These are phyloP conservation scores for Phytophthora uliginosa DNA, from an alignment of 352 stramenopile species.

Conservation along the genomic window DNA sequence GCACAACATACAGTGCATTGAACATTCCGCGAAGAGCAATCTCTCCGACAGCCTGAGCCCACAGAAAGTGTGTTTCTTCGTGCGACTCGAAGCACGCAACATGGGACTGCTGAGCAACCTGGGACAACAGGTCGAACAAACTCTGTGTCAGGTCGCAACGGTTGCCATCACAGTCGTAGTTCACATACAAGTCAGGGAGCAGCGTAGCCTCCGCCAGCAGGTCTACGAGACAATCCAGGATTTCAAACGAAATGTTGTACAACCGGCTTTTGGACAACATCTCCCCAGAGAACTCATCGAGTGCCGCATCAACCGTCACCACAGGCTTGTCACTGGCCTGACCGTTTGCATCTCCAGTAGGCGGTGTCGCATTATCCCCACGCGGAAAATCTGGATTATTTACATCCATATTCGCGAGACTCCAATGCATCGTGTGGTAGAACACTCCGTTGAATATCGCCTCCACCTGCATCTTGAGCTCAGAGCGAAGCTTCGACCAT, in stretches of 20 bases:
- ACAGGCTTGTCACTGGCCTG: constrained; percentile 24
- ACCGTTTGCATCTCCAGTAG: not conserved
- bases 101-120: constrained; percentile 74
- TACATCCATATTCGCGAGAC: constrained; percentile 69
- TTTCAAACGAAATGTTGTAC: constrained; percentile 77
- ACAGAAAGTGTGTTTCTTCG: constrained; percentile 79
- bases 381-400: constrained; percentile 68
- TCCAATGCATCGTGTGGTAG: constrained; percentile 77
- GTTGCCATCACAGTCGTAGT: constrained; percentile 99
- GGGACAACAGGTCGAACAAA: constrained; percentile 96
- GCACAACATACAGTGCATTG: constrained; percentile 82
- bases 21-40: constrained; percentile 76
- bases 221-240: constrained; percentile 95
- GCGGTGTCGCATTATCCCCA: constrained; percentile 35
- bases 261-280: constrained; percentile 60
- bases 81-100: constrained; percentile 73
- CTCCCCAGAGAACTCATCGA: constrained; percentile 75
- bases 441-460: constrained; percentile 81
- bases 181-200: constrained; percentile 98
- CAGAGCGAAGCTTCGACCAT: constrained; percentile 77
- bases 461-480: constrained; percentile 88
- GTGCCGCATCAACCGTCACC: constrained; percentile 54
- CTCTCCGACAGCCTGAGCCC: constrained; percentile 75
- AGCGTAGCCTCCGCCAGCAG: constrained; percentile 96
- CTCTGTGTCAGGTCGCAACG: constrained; percentile 93